Conservation (phyloP, 2,329 filamentous ascomycete genomes). For the Dothistroma septosporum region DNA sequence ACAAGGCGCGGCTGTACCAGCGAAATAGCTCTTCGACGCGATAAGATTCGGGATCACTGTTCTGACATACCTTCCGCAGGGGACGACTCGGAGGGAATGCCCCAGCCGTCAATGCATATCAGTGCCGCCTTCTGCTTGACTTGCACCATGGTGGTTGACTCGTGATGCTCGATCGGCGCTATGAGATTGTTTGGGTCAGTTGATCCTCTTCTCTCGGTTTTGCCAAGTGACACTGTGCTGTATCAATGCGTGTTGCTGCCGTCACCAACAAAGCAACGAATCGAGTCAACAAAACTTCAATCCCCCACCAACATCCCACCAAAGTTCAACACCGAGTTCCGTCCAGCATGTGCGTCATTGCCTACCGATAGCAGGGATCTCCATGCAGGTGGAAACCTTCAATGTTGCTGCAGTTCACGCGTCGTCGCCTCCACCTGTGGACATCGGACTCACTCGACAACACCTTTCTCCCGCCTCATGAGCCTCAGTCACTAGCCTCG, state of each 20-base stretch:
- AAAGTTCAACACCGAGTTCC: background rate
- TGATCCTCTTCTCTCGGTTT: background rate
- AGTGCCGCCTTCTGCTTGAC: conserved; percentile 67
- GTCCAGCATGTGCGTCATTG: background rate
- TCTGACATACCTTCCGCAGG: conserved; percentile 50
- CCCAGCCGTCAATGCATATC: conserved; percentile 99
- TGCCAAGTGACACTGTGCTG: no score
- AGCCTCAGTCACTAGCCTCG: no score
- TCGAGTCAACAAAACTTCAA: conserved; percentile 4
- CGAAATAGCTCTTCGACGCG: no score
- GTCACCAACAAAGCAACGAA: background rate
- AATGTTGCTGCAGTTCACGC: background rate
- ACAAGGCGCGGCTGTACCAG: no score
- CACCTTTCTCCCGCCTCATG: background rate
- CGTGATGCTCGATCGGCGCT: conserved; percentile 5
- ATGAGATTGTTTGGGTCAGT: background rate
- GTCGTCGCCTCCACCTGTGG: background rate
- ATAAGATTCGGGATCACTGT: background rate
- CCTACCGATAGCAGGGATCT: background rate
- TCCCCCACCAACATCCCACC: conserved; percentile 5
- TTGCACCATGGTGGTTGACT: conserved; percentile 51
- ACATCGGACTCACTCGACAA: background rate
- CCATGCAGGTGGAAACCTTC: conserved; percentile 1
- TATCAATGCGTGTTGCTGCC: background rate
- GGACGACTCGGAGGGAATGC: conserved; percentile 73